Evolutionary conservation across 106 monocot genomes (phyloP), one percentile per base, ranked within the genome.

Genomic region (Dendrobium nobile): DNA sequence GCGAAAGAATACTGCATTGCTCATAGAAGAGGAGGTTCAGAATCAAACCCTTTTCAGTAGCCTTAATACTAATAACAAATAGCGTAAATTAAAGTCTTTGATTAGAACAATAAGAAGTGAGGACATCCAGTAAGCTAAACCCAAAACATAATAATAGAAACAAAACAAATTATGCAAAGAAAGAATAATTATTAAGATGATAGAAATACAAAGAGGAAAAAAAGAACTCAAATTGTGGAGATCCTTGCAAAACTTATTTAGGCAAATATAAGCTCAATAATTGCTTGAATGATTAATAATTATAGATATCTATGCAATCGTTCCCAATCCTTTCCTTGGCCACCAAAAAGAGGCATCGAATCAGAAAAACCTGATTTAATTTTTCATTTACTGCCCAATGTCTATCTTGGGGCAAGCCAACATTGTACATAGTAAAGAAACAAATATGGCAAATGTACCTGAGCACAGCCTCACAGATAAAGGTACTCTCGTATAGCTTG

Each of bases 401-500:
- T 16, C 19, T 56, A 18, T 56, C 19, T 56, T 45, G 45, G 45
- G 45, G 0, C 51, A 13, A 51, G 51, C 13, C 51, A 61, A 61
- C n/a, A 61, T 22, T 22, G 51, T 13, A 51, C 15, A 15, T 51
- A 13, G 3, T 51, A 51, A 13, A 51, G 51, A 9, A 13, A 70
- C 70, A 33, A 37, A 70, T 4, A 70, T 70, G 70, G n/a, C 5
- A 73, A 8, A 7, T 10, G 18, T 43, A 95, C 99, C 99, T 91
- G 79, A 95, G 87, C 55, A 99, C 84, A 45, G 99, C 95, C 82
- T 99, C 91, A 68, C 99, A 99, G 54, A 99, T 99, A 88, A 99
- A 95, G 82, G 84, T 67, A 86, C 86, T 95, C 75, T 99, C 95
- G 79, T 99, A 99, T 51, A 99, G 93, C 82, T 85, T 89, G 80